Percentiles rank a stretch among this genome's conserved stretches.
phyloP scores from a whole-genome alignment of 345 rosid species.

The Turritis glabra region DNA sequence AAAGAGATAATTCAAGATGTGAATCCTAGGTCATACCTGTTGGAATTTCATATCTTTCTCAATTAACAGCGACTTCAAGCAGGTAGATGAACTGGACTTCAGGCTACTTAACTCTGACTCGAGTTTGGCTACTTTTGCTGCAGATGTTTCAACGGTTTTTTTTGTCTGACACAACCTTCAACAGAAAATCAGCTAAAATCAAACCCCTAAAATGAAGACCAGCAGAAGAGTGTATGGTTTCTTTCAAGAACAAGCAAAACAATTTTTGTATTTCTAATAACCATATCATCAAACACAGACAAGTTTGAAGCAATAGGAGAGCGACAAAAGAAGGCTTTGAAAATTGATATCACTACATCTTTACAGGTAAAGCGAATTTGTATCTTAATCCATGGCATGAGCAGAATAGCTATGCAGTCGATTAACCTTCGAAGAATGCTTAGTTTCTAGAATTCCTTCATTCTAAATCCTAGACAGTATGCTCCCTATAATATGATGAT shows the following conservation, averaged over 20 bases:
- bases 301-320: constrained; percentile 3
- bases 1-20: not conserved
- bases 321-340: not conserved
- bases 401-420: not conserved
- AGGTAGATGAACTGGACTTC: constrained; percentile 59
- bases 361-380: not conserved
- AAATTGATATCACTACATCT: not conserved
- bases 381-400: constrained; percentile 3
- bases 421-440: constrained; percentile 1
- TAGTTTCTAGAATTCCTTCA: not conserved
- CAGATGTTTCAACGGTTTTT: constrained; percentile 67
- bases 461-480: not conserved
- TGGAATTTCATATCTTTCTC: constrained; percentile 78
- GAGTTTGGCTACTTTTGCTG: constrained; percentile 92
- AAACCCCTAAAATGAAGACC: constrained; percentile 3
- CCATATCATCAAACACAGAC: not conserved
- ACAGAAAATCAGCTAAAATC: too few species aligned
- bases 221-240: constrained; percentile 6
- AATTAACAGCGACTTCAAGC: constrained; percentile 55
- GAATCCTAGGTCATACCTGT: constrained; percentile 49
- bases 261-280: not conserved
- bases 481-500: not conserved
- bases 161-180: constrained; percentile 80
- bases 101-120: constrained; percentile 88
- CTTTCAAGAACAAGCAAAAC: constrained; percentile 5